Evolutionary conservation across 139 green algal species (phyloP), one percentile per base, ranked within the genome.

Genomic region (Chlamydomonas applanata): DNA sequence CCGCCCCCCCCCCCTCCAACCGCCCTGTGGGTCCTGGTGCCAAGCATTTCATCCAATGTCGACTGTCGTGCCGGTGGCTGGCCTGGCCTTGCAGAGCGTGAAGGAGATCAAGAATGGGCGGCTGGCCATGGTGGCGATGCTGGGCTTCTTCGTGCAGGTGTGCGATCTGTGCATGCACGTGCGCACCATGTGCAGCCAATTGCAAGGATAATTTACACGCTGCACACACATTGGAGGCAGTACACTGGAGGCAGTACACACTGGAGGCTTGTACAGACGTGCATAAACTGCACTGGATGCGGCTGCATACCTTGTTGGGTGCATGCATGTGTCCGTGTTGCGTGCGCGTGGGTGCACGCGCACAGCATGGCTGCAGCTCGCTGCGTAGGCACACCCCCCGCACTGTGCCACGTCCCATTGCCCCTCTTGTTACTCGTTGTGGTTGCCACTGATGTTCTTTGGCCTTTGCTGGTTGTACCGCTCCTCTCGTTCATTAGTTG

Each of bases 21-120:
- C n/a, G n/a, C n/a, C n/a, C n/a, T n/a, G n/a, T n/a, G n/a, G n/a
- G n/a, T n/a, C n/a, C n/a, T n/a, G n/a, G n/a, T n/a, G n/a, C n/a
- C n/a, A n/a, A n/a, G n/a, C n/a, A n/a, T n/a, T n/a, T n/a, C n/a
- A n/a, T n/a, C n/a, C n/a, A n/a, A n/a, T n/a, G n/a, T n/a, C n/a
- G n/a, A n/a, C n/a, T n/a, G n/a, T n/a, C n/a, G n/a, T n/a, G n/a
- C n/a, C n/a, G n/a, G n/a, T n/a, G n/a, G n/a, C n/a, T n/a, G 40
- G 11, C 7, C 40, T 49, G 40, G 7, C 7, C 40, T 19, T 11
- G 40, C 40, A 49, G 70, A 85, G 90, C 63, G 76, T 89, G 27
- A 92, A 92, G 53, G 93, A 97, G 73, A 84, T 97, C 73, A 94
- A 94, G 85, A 96, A 97, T 74, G 93, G 92, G 20, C 83, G 92